Evolutionary conservation across 2,329 filamentous ascomycete genomes (phyloP).

Genomic region (Curvularia sp.): DNA sequence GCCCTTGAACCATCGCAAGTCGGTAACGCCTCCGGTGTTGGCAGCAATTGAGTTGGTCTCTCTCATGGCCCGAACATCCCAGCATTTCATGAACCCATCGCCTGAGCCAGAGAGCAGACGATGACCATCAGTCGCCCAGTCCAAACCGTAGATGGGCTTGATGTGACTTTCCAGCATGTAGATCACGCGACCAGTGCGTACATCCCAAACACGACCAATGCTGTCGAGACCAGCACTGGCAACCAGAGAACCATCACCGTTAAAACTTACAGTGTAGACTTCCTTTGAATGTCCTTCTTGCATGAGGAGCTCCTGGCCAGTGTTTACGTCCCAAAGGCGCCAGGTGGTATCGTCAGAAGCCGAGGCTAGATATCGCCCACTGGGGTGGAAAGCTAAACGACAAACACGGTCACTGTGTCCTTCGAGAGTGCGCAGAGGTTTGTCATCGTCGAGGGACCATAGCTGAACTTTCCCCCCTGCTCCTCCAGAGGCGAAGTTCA

Average conservation of each 20-base stretch:
- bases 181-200: conserved; percentile 88
- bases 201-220: conserved; percentile 93
- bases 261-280: conserved; percentile 90
- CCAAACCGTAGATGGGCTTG: conserved; percentile 88
- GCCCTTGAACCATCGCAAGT: conserved; percentile 93
- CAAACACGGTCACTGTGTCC: conserved; percentile 90
- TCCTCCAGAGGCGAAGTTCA: conserved; percentile 90
- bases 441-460: conserved; percentile 88
- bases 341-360: conserved; percentile 97
- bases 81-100: conserved; percentile 97
- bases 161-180: conserved; percentile 96
- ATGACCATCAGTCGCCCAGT: conserved; percentile 91
- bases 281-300: conserved; percentile 96
- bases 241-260: conserved; percentile 85
- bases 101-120: conserved; percentile 91
- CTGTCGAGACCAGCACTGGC: conserved; percentile 94
- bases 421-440: conserved; percentile 78
- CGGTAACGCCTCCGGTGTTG: conserved; percentile 88
- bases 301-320: conserved; percentile 79
- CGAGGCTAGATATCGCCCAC: conserved; percentile 85
- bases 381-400: conserved; percentile 92
- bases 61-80: conserved; percentile 91
- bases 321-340: conserved; percentile 94
- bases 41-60: conserved; percentile 86
- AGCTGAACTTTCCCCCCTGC: conserved; percentile 87